Evolutionary conservation across 306 rosid species (phyloP).

Genomic region (Arachis stenosperma): DNA sequence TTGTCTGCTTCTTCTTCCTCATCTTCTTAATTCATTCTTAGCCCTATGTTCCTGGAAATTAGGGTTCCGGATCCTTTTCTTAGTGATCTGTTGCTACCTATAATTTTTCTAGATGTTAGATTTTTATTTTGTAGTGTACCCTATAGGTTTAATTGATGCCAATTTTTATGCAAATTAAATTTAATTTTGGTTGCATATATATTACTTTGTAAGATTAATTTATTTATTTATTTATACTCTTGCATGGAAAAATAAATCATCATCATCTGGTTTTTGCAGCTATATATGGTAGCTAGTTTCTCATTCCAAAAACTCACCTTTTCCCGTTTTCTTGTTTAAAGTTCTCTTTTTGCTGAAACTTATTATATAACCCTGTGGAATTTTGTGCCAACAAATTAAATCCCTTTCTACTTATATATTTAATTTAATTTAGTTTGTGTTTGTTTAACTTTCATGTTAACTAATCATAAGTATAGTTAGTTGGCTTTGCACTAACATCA

Average conservation of each 20-base stretch:
- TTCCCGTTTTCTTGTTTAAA: constrained; percentile 29
- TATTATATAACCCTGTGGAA: constrained; percentile 8
- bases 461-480: not conserved
- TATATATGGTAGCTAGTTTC: not conserved
- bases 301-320: too few relatives aligned
- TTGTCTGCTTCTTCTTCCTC: constrained; percentile 1
- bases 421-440: too few relatives aligned
- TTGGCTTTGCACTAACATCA: constrained; percentile 12
- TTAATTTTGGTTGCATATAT: not conserved
- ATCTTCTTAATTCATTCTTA: constrained; percentile 12
- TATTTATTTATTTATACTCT: constrained; percentile 10
- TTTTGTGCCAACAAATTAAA: constrained; percentile 24
- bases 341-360: constrained; percentile 17
- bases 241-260: not conserved
- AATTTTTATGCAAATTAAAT: constrained; percentile 8
- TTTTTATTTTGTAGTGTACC: not conserved
- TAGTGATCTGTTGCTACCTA: constrained; percentile 37
- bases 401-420: not conserved
- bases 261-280: constrained; percentile 30
- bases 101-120: constrained; percentile 5
- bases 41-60: constrained; percentile 6
- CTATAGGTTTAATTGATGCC: constrained; percentile 6
- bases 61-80: constrained; percentile 37
- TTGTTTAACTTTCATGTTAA: constrained; percentile 13
- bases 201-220: not conserved